A percentile compares a stretch with the other conserved stretches of the same genome.
phyloP scores from a whole-genome alignment of 441 rosid genomes.

The Arabidopsis lyrata region DNA sequence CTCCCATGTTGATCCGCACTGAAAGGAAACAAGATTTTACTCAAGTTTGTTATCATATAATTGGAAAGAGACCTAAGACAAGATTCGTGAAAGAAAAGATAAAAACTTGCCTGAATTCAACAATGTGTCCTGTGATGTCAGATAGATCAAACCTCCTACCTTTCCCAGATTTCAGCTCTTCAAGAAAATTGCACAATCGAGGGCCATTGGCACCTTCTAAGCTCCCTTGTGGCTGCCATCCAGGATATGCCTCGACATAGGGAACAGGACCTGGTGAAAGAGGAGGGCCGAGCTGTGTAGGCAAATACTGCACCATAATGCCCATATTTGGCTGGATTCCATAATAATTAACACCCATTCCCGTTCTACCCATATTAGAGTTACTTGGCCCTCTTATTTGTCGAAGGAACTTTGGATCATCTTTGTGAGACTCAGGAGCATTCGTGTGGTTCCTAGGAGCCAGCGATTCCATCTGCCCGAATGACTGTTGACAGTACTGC shows the following conservation, averaged over 20 bases:
- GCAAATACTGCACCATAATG: slow-evolving; percentile 56
- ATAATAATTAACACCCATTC: slow-evolving; percentile 47
- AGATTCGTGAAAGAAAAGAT: slow-evolving; percentile 1
- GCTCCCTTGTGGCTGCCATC: slow-evolving; percentile 61
- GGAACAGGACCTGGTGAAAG: slow-evolving; percentile 51
- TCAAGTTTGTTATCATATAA: slow-evolving; percentile 35
- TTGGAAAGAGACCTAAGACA: slow-evolving; percentile 9
- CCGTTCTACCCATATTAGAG: slow-evolving; percentile 46
- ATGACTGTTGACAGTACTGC: slow-evolving; percentile 61
- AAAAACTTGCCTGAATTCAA: slow-evolving; percentile 68
- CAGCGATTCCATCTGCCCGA: slow-evolving; percentile 52
- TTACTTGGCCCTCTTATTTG: slow-evolving; percentile 48
- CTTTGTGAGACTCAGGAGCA: slow-evolving; percentile 50
- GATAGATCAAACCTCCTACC: slow-evolving; percentile 72
- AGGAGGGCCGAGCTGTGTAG: slow-evolving; percentile 54
- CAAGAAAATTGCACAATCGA: slow-evolving; percentile 62
- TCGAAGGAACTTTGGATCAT: slow-evolving; percentile 49
- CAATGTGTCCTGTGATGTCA: slow-evolving; percentile 72
- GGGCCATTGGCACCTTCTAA: slow-evolving; percentile 51
- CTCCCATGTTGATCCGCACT: slow-evolving; percentile 89
- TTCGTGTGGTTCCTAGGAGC: slow-evolving; percentile 48
- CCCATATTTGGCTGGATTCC: slow-evolving; percentile 55
- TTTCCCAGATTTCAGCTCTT: slow-evolving; percentile 75
- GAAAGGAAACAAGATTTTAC: slow-evolving; percentile 42
- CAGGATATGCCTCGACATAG: slow-evolving; percentile 52